Percentiles rank a stretch among this genome's conserved stretches.
Evolutionary conservation across 1,284 basidiomycete species (phyloP).

Genomic region (Lignosus rhinocerotis): DNA sequence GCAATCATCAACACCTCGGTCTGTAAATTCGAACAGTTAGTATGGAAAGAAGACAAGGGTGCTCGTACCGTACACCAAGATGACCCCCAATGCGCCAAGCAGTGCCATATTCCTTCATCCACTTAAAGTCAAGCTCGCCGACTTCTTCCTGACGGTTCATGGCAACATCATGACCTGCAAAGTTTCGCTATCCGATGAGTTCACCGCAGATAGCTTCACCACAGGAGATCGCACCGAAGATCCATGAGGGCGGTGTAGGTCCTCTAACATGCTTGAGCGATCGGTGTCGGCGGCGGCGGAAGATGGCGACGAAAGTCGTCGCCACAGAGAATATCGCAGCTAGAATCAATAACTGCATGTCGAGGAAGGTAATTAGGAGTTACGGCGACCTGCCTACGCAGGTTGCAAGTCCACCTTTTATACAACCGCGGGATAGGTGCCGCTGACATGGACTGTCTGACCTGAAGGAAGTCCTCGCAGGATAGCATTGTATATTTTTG

Average conservation of each 20-base stretch:
- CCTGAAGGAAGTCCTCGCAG: background rate
- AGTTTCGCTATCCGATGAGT: background rate
- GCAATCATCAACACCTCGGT: constrained; percentile 15
- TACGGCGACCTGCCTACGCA: background rate
- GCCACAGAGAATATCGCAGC: background rate
- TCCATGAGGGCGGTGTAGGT: constrained; percentile 6
- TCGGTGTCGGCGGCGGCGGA: constrained; percentile 7
- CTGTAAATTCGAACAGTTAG: background rate
- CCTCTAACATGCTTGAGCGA: constrained; percentile 24
- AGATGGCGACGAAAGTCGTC: background rate
- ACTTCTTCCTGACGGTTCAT: constrained; percentile 21
- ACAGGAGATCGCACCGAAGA: background rate
- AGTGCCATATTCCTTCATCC: constrained; percentile 23
- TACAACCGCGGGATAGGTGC: background rate
- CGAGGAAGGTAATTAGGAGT: background rate
- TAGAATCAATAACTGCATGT: constrained; percentile 1
- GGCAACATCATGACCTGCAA: constrained; percentile 20
- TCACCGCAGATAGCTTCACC: background rate
- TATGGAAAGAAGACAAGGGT: background rate
- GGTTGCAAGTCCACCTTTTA: background rate
- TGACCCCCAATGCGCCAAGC: constrained; percentile 22
- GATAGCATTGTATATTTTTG: background rate
- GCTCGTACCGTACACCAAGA: constrained; percentile 17
- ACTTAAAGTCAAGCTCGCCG: constrained; percentile 26
- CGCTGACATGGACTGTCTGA: background rate